Conservation (phyloP, 2,329 filamentous ascomycete species). For the Fusarium buharicum region DNA sequence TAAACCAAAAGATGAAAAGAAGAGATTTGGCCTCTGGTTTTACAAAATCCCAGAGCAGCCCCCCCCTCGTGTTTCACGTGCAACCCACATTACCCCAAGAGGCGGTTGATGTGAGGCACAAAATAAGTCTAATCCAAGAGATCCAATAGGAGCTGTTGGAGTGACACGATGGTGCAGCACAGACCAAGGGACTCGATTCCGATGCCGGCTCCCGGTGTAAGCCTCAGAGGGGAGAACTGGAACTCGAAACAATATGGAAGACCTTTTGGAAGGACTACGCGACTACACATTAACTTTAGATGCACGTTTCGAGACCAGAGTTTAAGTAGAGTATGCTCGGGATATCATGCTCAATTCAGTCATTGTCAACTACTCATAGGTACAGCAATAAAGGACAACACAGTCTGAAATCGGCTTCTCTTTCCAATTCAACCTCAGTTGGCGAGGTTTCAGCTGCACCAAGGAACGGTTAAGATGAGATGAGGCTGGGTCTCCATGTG, state of each 20-base stretch:
- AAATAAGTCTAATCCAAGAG: conserved; percentile 28
- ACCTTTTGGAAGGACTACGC: conserved; percentile 21
- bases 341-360: neutral
- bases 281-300: neutral
- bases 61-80: conserved; percentile 33
- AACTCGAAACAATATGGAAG: conserved; percentile 6
- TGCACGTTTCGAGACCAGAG: neutral
- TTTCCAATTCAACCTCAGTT: conserved; percentile 6
- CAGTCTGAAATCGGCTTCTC: conserved; percentile 11
- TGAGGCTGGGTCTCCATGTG: conserved; percentile 8
- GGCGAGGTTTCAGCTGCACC: neutral
- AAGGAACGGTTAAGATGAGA: conserved; percentile 2
- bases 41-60: conserved; percentile 16
- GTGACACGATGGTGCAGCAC: conserved; percentile 23
- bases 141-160: conserved; percentile 17
- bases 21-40: conserved; percentile 24
- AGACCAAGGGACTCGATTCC: conserved; percentile 15
- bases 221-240: conserved; percentile 3
- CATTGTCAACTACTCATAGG: too few species aligned
- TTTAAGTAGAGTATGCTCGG: neutral
- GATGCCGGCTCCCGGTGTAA: conserved; percentile 40
- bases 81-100: conserved; percentile 16
- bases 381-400: too few species aligned
- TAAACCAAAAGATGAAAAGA: conserved; percentile 24
- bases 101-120: conserved; percentile 20